phyloP scores from a whole-genome alignment of 805 yeast species.

The Myxozyma lipomycoides region DNA sequence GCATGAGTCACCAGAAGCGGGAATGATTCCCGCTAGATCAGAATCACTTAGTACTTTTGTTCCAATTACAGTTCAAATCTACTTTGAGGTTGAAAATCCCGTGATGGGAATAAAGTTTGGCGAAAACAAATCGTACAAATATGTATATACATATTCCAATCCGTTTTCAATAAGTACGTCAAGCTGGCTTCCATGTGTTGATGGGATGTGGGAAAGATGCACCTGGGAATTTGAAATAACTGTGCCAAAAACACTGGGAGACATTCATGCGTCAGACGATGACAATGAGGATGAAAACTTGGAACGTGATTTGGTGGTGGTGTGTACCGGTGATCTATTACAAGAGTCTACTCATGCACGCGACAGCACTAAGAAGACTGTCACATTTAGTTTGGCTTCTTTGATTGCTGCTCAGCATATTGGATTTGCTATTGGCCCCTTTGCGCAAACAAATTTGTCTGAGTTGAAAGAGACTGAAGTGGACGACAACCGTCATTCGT shows the following conservation, averaged over 20 bases:
- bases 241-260: conserved; percentile 74
- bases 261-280: conserved; percentile 52
- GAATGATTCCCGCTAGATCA: conserved; percentile 34
- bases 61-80: conserved; percentile 68
- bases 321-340: conserved; percentile 45
- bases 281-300: conserved; percentile 39
- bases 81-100: conserved; percentile 61
- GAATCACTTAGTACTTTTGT: conserved; percentile 49
- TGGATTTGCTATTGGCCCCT: conserved; percentile 93
- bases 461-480: conserved; percentile 41
- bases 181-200: conserved; percentile 97
- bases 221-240: conserved; percentile 91
- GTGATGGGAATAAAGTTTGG: conserved; percentile 72
- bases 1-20: conserved; percentile 22
- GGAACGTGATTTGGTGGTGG: conserved; percentile 41
- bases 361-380: conserved; percentile 70
- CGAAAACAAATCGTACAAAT: conserved; percentile 36
- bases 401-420: conserved; percentile 92
- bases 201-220: conserved; percentile 77
- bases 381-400: conserved; percentile 65
- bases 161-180: conserved; percentile 78
- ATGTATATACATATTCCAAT: conserved; percentile 74
- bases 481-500: conserved; percentile 32
- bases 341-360: conserved; percentile 64
- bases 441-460: conserved; percentile 57